A percentile compares a stretch with the other conserved stretches of the same genome.
Evolutionary conservation across 2,329 filamentous ascomycete genomes (phyloP).

Genomic region (Cadophora sp.): DNA sequence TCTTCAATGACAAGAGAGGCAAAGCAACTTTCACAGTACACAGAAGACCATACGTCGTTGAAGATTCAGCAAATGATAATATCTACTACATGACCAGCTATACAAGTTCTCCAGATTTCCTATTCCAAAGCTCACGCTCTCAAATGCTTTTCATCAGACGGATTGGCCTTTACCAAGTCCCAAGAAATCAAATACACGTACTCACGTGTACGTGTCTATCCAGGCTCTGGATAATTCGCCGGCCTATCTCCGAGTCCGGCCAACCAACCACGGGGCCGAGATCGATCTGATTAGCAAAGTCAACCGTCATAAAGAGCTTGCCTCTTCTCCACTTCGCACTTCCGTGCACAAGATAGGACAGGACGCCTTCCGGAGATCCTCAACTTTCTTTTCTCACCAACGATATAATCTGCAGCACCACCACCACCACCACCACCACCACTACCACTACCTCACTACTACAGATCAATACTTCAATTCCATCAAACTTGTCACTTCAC

Average conservation of each 20-base stretch:
- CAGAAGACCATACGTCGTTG: not conserved
- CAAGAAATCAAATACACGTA: not conserved
- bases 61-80: not conserved
- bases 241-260: not conserved
- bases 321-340: slow-evolving; percentile 12
- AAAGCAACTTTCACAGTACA: not conserved
- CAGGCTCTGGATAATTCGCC: not conserved
- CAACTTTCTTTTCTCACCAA: slow-evolving; percentile 17
- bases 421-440: not conserved
- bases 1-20: not conserved
- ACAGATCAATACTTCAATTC: slow-evolving; percentile 12
- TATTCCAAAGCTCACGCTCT: not conserved
- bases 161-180: not conserved
- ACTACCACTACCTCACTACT: not conserved
- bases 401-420: not conserved
- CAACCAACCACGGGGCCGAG: not conserved
- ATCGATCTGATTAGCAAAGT: slow-evolving; percentile 18
- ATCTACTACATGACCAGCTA: not conserved
- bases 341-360: too few relatives aligned
- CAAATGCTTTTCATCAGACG: not conserved
- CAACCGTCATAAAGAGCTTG: slow-evolving; percentile 12
- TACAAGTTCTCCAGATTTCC: not conserved
- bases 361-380: slow-evolving; percentile 10
- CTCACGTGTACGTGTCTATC: slow-evolving; percentile 3
- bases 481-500: not conserved